These are phyloP conservation scores for Fusarium poae DNA, from an alignment of 2,329 filamentous ascomycete species.

Conservation along the genomic window DNA sequence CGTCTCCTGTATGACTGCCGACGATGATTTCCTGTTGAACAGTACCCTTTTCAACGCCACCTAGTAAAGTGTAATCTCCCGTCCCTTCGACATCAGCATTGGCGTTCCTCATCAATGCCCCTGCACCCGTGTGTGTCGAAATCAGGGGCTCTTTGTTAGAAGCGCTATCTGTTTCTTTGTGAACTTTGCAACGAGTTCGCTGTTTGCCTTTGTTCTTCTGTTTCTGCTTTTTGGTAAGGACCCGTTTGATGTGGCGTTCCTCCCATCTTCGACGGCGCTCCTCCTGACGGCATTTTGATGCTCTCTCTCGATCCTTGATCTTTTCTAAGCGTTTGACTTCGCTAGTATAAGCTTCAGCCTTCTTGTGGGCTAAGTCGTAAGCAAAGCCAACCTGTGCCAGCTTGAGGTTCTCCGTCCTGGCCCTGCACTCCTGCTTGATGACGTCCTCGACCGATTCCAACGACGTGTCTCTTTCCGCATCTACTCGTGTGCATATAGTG, in stretches of 20 bases:
- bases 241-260: background rate
- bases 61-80: no score
- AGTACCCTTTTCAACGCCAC: no score
- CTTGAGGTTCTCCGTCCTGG: background rate
- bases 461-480: background rate
- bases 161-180: no score
- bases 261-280: slow-evolving; percentile 1
- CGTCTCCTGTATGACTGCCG: no score
- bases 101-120: no score
- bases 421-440: no score
- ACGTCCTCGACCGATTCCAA: background rate
- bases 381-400: slow-evolving; percentile 4
- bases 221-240: background rate
- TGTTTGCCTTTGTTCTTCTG: slow-evolving; percentile 2
- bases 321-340: background rate
- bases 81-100: no score
- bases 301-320: background rate
- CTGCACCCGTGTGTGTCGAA: no score
- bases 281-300: background rate
- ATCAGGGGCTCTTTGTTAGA: no score
- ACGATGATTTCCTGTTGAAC: no score
- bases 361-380: background rate
- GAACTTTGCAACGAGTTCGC: no score
- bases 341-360: background rate
- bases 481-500: background rate